Evolutionary conservation across 495 filamentous ascomycete species (phyloP), one percentile per base, ranked within the genome.

Genomic region (Talaromyces thailandensis): DNA sequence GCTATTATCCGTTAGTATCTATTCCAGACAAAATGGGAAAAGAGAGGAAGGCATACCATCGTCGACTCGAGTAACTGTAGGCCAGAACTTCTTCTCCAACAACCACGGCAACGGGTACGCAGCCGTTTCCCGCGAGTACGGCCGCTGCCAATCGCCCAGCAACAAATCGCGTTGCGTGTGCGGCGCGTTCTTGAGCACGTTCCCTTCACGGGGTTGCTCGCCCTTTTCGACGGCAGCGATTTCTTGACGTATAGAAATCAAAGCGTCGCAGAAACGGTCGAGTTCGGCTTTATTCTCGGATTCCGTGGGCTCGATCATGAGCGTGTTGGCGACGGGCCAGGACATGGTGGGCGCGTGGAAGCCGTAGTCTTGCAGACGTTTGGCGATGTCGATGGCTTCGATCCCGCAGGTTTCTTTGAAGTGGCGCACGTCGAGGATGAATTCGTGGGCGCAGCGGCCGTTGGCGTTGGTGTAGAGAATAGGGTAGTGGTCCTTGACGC

Each of bases 301-400:
- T 77, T 98, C 94, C 0, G 94, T 98, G 32, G 94, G 94, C 79
- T 98, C 94, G 66, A 98, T 96, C 94, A 98, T 98, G 21, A 98
- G 84, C 1, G 94, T 98, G 73, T 94, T 94, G 52, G 92, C 81
- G 2, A 98, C 93, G 6, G 94, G 94, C 92, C 92, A 98, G 70
- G 87, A 91, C 94, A 98, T 98, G 52, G 94, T 98, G 3, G 94
- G 94, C 3, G 95, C 92, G 72, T 98, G 94, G 84, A 98, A 98
- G 48, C 94, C 94, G 71, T 96, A 98, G 70, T 98, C 94, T 75
- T 97, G 93, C 8, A 98, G 86, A 63, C 94, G 91, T 81, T 98
- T 98, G 67, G 94, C 94, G 62, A 98, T 88, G 68, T 98, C 94
- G 69, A 97, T 96, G 48, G 92, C 94, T 77, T 98, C 93, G 69